Percentiles rank a stretch among this genome's conserved stretches.
Evolutionary conservation across 495 filamentous ascomycete species (phyloP).

Genomic region (Neurospora sp.): DNA sequence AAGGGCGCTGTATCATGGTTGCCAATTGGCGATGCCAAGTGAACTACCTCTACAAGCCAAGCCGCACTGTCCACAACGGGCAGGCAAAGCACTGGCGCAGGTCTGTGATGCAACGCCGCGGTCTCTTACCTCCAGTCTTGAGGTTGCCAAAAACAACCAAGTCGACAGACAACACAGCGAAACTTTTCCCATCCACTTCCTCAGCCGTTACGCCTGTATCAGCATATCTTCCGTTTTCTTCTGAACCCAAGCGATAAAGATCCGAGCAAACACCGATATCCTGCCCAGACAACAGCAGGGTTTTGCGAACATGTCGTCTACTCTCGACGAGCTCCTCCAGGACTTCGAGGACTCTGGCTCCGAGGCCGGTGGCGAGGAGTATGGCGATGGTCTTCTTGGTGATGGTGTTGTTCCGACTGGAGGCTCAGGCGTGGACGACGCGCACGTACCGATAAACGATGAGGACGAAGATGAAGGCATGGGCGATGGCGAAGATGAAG

Average conservation of each 20-base stretch:
- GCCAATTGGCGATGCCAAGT: background rate
- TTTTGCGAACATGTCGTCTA: constrained; percentile 53
- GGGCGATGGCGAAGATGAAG: constrained; percentile 38
- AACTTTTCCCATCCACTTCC: background rate
- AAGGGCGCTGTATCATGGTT: background rate
- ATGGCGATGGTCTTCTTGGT: constrained; percentile 34
- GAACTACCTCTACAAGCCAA: background rate
- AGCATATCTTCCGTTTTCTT: too few relatives aligned
- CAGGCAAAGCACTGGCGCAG: background rate
- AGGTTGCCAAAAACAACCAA: background rate
- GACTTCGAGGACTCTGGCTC: constrained; percentile 77
- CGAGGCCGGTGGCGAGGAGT: constrained; percentile 45
- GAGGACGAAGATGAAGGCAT: constrained; percentile 37
- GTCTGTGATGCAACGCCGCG: background rate
- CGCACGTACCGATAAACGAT: constrained; percentile 32
- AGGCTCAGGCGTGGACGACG: constrained; percentile 14
- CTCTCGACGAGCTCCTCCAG: constrained; percentile 73
- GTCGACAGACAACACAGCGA: background rate
- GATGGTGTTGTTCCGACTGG: constrained; percentile 8
- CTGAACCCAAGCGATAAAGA: background rate
- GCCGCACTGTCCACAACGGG: background rate
- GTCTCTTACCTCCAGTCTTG: background rate
- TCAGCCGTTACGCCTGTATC: background rate
- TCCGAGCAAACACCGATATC: background rate
- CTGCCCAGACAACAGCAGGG: background rate